phyloP scores from a whole-genome alignment of 1,284 basidiomycete species.

The Phylloboletellus chloephorus region DNA sequence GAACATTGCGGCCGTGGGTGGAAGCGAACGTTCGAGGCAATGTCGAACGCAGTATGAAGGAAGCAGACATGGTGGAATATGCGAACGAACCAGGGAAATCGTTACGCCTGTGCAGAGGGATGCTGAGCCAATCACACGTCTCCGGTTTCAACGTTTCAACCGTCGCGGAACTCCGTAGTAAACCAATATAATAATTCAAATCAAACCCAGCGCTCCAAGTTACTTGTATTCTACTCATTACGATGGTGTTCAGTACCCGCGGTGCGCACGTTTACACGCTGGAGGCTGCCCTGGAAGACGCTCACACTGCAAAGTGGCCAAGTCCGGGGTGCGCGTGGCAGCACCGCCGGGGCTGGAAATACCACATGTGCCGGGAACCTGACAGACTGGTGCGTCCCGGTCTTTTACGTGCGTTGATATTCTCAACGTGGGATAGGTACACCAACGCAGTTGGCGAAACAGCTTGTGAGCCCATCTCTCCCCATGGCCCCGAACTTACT shows the following conservation, averaged over 20 bases:
- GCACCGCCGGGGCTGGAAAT: constrained; percentile 9
- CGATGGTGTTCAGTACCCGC: too few relatives aligned
- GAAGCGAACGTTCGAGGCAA: constrained; percentile 40
- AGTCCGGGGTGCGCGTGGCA: not conserved
- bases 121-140: constrained; percentile 15
- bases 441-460: constrained; percentile 28
- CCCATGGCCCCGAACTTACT: not conserved
- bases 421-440: constrained; percentile 23
- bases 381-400: constrained; percentile 11
- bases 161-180: too few relatives aligned
- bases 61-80: constrained; percentile 43
- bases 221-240: too few relatives aligned
- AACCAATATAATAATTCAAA: too few relatives aligned
- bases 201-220: too few relatives aligned
- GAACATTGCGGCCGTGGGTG: constrained; percentile 37
- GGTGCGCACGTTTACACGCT: too few relatives aligned
- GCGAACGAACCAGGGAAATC: not conserved
- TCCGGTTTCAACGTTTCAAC: constrained; percentile 11
- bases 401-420: not conserved
- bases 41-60: constrained; percentile 46
- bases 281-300: too few relatives aligned
- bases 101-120: not conserved
- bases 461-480: constrained; percentile 22
- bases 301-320: not conserved
- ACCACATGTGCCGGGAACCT: constrained; percentile 15